Conservation (phyloP, 139 green algal genomes). For the Picochlorum sp. region DNA sequence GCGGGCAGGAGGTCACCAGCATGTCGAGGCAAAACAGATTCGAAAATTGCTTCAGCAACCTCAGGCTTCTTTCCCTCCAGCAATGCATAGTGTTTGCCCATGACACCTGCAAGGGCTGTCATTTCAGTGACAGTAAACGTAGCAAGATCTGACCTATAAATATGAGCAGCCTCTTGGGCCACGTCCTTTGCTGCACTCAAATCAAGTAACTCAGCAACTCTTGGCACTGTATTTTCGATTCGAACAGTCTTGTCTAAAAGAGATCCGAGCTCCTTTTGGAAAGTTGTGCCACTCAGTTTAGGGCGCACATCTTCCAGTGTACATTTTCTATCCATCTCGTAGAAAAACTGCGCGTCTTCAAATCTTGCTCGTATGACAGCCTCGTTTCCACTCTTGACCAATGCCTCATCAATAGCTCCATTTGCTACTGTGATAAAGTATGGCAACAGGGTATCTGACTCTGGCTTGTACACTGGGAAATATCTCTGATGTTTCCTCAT, state of each 20-base stretch:
- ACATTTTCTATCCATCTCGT: conserved; percentile 69
- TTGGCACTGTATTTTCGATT: conserved; percentile 55
- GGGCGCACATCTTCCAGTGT: conserved; percentile 63
- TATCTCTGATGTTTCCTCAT: conserved; percentile 99
- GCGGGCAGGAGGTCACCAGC: conserved; percentile 68
- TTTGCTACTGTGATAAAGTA: conserved; percentile 94
- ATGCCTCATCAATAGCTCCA: conserved; percentile 60
- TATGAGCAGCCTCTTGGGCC: conserved; percentile 43
- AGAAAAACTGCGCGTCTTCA: conserved; percentile 97
- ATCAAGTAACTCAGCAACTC: conserved; percentile 42
- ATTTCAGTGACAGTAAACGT: conserved; percentile 92
- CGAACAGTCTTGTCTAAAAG: conserved; percentile 85
- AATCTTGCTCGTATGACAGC: conserved; percentile 92
- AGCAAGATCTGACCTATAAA: conserved; percentile 85
- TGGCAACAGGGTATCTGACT: conserved; percentile 59
- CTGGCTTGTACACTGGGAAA: conserved; percentile 78
- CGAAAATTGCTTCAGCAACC: conserved; percentile 67
- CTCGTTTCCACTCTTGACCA: conserved; percentile 84
- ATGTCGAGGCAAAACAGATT: conserved; percentile 74
- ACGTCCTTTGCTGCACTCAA: conserved; percentile 17
- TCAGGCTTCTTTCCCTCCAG: conserved; percentile 36
- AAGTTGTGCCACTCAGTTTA: conserved; percentile 69
- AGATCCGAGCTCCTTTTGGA: conserved; percentile 89
- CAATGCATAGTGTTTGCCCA: conserved; percentile 82
- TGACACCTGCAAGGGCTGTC: conserved; percentile 88